Evolutionary conservation across 2,329 filamentous ascomycete species (phyloP), one percentile per base, ranked within the genome.

Genomic region (Ascochyta rabiei): DNA sequence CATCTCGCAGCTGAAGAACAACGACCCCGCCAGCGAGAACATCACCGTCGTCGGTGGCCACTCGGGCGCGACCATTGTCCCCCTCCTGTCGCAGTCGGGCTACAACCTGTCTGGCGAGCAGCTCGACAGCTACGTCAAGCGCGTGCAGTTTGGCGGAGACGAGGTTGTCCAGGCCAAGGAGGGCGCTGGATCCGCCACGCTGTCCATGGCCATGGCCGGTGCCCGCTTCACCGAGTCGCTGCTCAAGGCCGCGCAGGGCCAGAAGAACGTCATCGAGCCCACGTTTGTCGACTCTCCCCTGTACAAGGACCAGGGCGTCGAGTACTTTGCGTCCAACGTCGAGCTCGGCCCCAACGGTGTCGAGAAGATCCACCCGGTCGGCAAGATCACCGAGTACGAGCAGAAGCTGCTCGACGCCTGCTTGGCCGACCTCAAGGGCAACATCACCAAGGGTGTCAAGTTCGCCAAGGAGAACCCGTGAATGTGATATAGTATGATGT

Each of bases 91-190:
- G 76, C 95, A 98, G 85, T 91, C 90, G 79, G 89, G 83, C 79
- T 90, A 96, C 86, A 86, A 90, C 74, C 90, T 98, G 72, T 82
- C 86, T 71, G 89, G 91, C 78, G 83, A 92, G 79, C 82, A 86
- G 74, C 84, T 86, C 59, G 85, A 87, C 64, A 84, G 85, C 60
- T 91, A 98, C 72, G 83, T 98, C 81, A 87, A 93, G 79, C 93
- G 95, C 78, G 95, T 98, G 74, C 93, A 98, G 84, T 98, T 98
- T 78, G 93, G 95, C 79, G 93, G 93, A 84, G 93, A 98, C 78
- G 93, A 98, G 88, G 93, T 98, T 68, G 93, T 98, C 82, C 86
- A 97, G 87, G 95, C 93, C 81, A 98, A 98, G 90, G 93, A 93
- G 76, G 95, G 93, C 80, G 92, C 93, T 73, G 93, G 93, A 71